A percentile compares a stretch with the other conserved stretches of the same genome.
Evolutionary conservation across 2,329 filamentous ascomycete genomes (phyloP).

Genomic region (Dactylonectria macrodidyma): DNA sequence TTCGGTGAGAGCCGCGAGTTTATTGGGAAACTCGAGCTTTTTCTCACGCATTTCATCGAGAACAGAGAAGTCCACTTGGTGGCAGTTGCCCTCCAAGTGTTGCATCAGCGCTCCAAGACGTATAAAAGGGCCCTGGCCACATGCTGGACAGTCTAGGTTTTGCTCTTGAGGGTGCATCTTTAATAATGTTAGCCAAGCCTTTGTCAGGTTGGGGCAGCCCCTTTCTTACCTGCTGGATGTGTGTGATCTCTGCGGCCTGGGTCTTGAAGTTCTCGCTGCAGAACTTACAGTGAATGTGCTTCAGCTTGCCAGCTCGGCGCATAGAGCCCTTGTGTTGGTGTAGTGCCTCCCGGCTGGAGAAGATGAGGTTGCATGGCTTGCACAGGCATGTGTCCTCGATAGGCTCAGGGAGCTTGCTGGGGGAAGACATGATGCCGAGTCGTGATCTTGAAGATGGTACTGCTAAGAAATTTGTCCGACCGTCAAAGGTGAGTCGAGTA

Average conservation of each 20-base stretch:
- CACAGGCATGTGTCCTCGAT: constrained; percentile 44
- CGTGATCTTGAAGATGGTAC: not conserved
- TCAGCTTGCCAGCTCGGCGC: constrained; percentile 37
- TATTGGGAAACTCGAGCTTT: constrained; percentile 54
- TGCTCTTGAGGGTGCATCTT: constrained; percentile 59
- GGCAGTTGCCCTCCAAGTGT: constrained; percentile 64
- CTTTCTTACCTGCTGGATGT: constrained; percentile 54
- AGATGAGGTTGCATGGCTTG: constrained; percentile 49
- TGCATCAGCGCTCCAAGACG: constrained; percentile 56
- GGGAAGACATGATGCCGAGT: constrained; percentile 33
- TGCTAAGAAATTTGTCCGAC: too few relatives aligned
- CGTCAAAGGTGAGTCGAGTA: not conserved
- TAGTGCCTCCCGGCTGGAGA: constrained; percentile 44
- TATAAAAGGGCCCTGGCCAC: constrained; percentile 54
- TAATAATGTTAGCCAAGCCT: constrained; percentile 19
- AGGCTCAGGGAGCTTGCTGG: constrained; percentile 18
- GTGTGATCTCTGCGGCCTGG: constrained; percentile 48
- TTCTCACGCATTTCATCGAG: constrained; percentile 54
- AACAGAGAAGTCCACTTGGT: constrained; percentile 49
- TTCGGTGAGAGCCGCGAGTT: constrained; percentile 47
- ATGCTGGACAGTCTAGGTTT: constrained; percentile 64
- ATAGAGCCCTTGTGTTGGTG: constrained; percentile 51
- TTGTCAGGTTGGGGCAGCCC: not conserved
- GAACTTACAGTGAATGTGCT: constrained; percentile 56
- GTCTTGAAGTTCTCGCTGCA: constrained; percentile 57